These are phyloP conservation scores for Ogataea methylovora DNA, from an alignment of 805 yeast species.

Conservation along the genomic window DNA sequence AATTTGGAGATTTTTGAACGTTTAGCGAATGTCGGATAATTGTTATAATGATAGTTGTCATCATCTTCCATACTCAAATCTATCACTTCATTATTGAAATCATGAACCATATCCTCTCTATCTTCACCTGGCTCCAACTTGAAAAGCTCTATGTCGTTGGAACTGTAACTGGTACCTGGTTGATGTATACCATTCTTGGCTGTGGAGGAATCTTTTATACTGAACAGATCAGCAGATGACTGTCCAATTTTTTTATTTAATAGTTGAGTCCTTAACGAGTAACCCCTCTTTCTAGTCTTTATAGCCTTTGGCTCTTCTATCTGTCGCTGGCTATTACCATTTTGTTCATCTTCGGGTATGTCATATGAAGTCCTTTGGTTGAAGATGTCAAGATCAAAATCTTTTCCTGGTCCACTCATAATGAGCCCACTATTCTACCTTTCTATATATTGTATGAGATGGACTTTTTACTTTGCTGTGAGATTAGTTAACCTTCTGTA, in stretches of 20 bases:
- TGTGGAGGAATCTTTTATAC: background rate
- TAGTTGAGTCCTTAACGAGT: constrained; percentile 59
- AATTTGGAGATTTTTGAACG: too few relatives aligned
- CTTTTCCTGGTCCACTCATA: too few relatives aligned
- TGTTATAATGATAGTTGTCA: too few relatives aligned
- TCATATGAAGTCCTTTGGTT: too few relatives aligned
- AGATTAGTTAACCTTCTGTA: too few relatives aligned
- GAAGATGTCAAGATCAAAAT: too few relatives aligned
- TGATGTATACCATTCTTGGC: background rate
- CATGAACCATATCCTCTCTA: background rate
- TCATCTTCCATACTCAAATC: background rate
- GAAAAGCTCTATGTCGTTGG: constrained; percentile 2
- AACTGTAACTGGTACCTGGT: constrained; percentile 1
- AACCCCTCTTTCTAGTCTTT: constrained; percentile 49
- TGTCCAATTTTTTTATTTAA: constrained; percentile 37
- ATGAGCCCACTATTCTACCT: too few relatives aligned
- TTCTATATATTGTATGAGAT: too few relatives aligned
- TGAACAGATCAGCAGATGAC: background rate
- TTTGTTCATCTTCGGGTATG: too few relatives aligned
- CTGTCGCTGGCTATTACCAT: too few relatives aligned
- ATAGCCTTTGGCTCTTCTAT: constrained; percentile 14
- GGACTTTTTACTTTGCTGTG: too few relatives aligned
- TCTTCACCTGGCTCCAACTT: constrained; percentile 4
- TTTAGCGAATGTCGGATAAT: too few relatives aligned
- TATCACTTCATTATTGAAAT: background rate